Evolutionary conservation across 2,329 filamentous ascomycete species (phyloP), one percentile per base, ranked within the genome.

Genomic region (Sclerotinia sclerotiorum): DNA sequence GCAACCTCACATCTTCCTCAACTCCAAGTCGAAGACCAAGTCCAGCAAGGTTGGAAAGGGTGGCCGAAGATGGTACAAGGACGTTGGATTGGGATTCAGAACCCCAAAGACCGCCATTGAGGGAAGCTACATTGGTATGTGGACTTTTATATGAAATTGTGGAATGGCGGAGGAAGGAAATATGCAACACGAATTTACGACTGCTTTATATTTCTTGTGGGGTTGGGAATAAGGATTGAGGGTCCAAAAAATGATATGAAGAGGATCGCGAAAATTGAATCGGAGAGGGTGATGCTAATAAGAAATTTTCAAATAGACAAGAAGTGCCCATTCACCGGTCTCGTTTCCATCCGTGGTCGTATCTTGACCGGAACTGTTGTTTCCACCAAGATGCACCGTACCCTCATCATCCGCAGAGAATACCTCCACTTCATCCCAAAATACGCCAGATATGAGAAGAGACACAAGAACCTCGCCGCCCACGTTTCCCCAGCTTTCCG

Each of bases 371-470:
- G 95, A 81, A 97, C 93, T 82, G 95, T 99, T 81, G 91, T 98
- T 81, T 98, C 94, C 79, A 99, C 95, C 85, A 99, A 99, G 92
- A 99, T 99, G 95, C 95, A 99, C 92, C 92, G 95, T 85, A 99
- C 95, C 80, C 86, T 98, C 82, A 91, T 99, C 86, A 96, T 99
- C 88, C 95, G 95, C 84, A 91, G 95, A 85, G 95, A 99, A 89
- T 99, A 99, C 89, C 93, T 99, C 74, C 95, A 99, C 88, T 99
- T 92, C 87, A 91, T 99, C 82, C 94, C 94, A 84, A 99, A 99
- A 88, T 99, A 99, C 90, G 88, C 92, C 82, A 92, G 95, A 90
- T 99, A 99, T 85, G 96, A 99, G 93, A 98, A 97, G 91, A 90
- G 95, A 84, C 95, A 99, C 92, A 97, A 97, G 91, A 99, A 99